Percentiles rank a stretch among this genome's conserved stretches.
These are phyloP conservation scores for Taiozyma sp. DNA, from an alignment of 1,139 yeast species.

Conservation along the genomic window DNA sequence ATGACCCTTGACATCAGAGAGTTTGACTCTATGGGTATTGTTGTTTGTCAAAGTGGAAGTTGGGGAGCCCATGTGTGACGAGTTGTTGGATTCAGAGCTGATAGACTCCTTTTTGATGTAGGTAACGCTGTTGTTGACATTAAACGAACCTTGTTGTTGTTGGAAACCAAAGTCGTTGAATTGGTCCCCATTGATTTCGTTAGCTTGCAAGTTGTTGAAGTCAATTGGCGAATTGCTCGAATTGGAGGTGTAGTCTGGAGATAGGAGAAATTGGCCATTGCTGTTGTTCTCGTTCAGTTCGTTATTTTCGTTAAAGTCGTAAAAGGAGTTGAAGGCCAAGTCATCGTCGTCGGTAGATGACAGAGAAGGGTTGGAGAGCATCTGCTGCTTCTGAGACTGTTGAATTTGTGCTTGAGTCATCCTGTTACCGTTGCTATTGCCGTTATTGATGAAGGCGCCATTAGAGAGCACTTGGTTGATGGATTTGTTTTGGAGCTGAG, in stretches of 20 bases:
- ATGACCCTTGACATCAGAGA: constrained; percentile 21
- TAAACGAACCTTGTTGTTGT: background rate
- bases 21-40: constrained; percentile 10
- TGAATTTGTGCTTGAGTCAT: background rate
- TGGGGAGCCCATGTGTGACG: constrained; percentile 5
- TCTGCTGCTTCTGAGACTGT: background rate
- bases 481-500: background rate
- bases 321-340: constrained; percentile 4
- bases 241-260: constrained; percentile 20
- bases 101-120: background rate
- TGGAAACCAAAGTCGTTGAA: background rate
- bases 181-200: background rate
- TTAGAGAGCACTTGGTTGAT: background rate
- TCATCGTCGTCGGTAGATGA: constrained; percentile 16
- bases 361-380: constrained; percentile 17
- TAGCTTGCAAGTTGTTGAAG: background rate
- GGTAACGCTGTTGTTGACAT: background rate
- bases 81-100: constrained; percentile 4
- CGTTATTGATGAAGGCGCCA: constrained; percentile 1
- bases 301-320: constrained; percentile 1
- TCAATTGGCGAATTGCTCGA: constrained; percentile 20
- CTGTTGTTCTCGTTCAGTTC: background rate
- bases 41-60: constrained; percentile 8
- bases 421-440: background rate
- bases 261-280: constrained; percentile 5